Evolutionary conservation across 495 filamentous ascomycete species (phyloP).

Genomic region (Tuber indicum): DNA sequence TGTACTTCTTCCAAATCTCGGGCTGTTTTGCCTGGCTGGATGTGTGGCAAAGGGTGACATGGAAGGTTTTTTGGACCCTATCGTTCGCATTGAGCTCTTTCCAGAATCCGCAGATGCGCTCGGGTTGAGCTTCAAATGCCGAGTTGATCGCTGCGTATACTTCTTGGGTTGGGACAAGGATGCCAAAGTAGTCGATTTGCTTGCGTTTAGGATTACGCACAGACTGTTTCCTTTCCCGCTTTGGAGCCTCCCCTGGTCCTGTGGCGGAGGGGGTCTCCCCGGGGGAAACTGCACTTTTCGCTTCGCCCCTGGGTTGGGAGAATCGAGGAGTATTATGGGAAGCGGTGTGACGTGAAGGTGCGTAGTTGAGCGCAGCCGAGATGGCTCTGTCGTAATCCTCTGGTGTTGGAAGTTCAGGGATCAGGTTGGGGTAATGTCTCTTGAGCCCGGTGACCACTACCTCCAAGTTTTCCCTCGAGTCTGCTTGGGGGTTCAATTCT

Average conservation of each 20-base stretch:
- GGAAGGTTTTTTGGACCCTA: conserved; percentile 78
- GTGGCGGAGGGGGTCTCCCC: conserved; percentile 25
- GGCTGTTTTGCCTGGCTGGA: conserved; percentile 53
- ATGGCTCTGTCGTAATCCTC: conserved; percentile 79
- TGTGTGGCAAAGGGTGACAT: conserved; percentile 88
- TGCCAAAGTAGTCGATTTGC: conserved; percentile 72
- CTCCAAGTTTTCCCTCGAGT: conserved; percentile 81
- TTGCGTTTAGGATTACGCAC: conserved; percentile 27
- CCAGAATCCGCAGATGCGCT: conserved; percentile 59
- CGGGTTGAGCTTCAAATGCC: conserved; percentile 52
- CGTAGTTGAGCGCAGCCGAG: conserved; percentile 55
- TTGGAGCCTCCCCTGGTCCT: conserved; percentile 18
- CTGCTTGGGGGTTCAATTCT: conserved; percentile 67
- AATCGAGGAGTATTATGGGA: neutral
- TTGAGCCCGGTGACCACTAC: conserved; percentile 65
- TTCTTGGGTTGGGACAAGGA: conserved; percentile 43
- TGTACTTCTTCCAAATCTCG: conserved; percentile 66
- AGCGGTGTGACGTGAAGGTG: conserved; percentile 23
- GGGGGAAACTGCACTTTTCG: neutral
- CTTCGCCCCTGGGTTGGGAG: neutral
- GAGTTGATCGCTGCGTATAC: conserved; percentile 48
- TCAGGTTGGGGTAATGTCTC: conserved; percentile 63
- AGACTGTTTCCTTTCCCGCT: conserved; percentile 43
- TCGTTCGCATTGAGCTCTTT: conserved; percentile 62
- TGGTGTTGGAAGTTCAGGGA: conserved; percentile 61